Evolutionary conservation across 1,284 basidiomycete genomes (phyloP).

Genomic region (Sanghuangporus baumii): DNA sequence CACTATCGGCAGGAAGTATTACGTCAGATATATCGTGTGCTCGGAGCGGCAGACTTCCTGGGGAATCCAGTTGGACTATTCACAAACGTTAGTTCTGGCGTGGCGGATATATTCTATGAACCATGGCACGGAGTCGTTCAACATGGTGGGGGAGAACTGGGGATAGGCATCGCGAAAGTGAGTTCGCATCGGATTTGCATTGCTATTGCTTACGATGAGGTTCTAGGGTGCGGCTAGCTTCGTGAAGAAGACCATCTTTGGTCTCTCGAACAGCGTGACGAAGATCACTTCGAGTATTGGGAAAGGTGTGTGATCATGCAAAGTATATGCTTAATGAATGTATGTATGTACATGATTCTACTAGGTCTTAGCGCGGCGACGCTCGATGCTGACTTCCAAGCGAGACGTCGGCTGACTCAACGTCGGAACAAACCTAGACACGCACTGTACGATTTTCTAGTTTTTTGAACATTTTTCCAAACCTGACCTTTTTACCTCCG

Average conservation of each 20-base stretch:
- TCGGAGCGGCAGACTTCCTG: slow-evolving; percentile 96
- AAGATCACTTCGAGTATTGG: slow-evolving; percentile 97
- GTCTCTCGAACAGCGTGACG: slow-evolving; percentile 91
- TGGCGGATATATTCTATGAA: slow-evolving; percentile 98
- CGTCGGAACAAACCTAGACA: slow-evolving; percentile 94
- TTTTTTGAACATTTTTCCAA: slow-evolving; percentile 9
- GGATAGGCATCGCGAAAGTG: slow-evolving; percentile 95
- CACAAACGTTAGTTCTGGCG: slow-evolving; percentile 98
- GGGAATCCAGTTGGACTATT: slow-evolving; percentile 94
- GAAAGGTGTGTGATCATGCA: slow-evolving; percentile 58
- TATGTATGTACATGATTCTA: neutral
- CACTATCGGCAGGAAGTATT: slow-evolving; percentile 95
- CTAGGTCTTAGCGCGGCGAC: slow-evolving; percentile 92
- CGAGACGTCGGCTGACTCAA: slow-evolving; percentile 81
- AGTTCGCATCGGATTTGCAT: slow-evolving; percentile 15
- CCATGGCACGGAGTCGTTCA: slow-evolving; percentile 97
- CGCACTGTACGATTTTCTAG: slow-evolving; percentile 63
- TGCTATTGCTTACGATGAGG: neutral
- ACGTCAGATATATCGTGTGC: slow-evolving; percentile 91
- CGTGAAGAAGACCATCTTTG: slow-evolving; percentile 98
- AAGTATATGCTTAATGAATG: neutral
- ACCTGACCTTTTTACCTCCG: slow-evolving; percentile 1
- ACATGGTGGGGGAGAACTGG: slow-evolving; percentile 94
- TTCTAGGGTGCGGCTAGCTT: slow-evolving; percentile 91
- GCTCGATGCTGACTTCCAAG: slow-evolving; percentile 94